These are phyloP conservation scores for Haplosporangium sp. DNA, from an alignment of 371 early-diverging fungal species.

Conservation along the genomic window DNA sequence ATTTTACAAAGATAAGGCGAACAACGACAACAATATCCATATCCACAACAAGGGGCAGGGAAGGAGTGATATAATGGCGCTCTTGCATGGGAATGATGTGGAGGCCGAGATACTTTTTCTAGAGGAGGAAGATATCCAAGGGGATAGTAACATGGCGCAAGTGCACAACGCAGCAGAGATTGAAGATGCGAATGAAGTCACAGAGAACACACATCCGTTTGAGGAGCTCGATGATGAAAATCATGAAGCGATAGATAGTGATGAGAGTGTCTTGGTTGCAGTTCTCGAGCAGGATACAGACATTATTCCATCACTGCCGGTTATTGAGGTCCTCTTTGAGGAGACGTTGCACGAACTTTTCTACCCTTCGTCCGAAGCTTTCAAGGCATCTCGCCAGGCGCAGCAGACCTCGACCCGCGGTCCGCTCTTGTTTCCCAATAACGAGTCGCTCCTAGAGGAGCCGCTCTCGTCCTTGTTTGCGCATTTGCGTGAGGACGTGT, in stretches of 20 bases:
- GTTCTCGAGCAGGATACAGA: conserved; percentile 11
- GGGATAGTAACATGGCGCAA: no score
- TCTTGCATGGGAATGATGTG: no score
- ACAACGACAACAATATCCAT: no score
- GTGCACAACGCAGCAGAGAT: no score
- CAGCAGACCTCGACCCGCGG: background rate
- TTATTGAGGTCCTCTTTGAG: conserved; percentile 15
- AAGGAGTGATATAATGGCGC: no score
- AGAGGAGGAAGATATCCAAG: no score
- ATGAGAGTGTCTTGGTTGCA: background rate
- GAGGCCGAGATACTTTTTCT: no score
- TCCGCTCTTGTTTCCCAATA: conserved; percentile 7
- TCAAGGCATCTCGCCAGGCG: conserved; percentile 7
- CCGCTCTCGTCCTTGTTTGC: conserved; percentile 14
- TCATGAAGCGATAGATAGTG: background rate
- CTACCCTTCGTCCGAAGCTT: conserved; percentile 17
- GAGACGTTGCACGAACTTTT: conserved; percentile 13
- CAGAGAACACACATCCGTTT: no score
- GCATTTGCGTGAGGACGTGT: conserved; percentile 11
- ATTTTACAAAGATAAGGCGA: no score
- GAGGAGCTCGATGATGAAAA: no score
- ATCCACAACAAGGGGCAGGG: no score
- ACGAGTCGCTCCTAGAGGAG: conserved; percentile 13
- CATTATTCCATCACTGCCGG: conserved; percentile 10
- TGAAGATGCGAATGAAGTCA: no score